Conservation (phyloP, 2,329 filamentous ascomycete species). For the Chlorencoelia australis region DNA sequence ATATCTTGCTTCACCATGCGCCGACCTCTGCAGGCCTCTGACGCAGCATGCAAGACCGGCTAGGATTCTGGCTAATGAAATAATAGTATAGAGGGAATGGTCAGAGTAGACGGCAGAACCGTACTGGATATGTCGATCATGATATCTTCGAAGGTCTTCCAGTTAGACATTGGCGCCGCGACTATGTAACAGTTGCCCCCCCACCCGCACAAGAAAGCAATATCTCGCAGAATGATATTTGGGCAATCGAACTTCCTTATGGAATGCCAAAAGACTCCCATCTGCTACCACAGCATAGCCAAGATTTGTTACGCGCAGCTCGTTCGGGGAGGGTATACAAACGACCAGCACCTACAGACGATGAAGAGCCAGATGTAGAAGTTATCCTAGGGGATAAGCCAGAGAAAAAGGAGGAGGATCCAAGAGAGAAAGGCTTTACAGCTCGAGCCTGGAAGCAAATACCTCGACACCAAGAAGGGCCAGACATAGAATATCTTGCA, state of each 20-base stretch:
- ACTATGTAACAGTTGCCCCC: conserved; percentile 58
- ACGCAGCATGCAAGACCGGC: no score
- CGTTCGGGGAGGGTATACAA: conserved; percentile 70
- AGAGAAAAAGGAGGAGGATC: conserved; percentile 49
- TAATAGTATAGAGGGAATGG: conserved; percentile 20
- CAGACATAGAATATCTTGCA: conserved; percentile 44
- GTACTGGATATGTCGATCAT: conserved; percentile 38
- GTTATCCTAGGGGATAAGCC: conserved; percentile 36
- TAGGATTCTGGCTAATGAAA: no score
- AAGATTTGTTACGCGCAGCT: conserved; percentile 72
- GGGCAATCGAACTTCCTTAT: conserved; percentile 64
- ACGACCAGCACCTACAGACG: conserved; percentile 51
- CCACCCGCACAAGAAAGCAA: conserved; percentile 52
- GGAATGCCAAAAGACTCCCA: conserved; percentile 81
- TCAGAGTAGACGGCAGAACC: conserved; percentile 23
- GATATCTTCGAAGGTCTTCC: conserved; percentile 51
- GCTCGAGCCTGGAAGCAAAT: conserved; percentile 53
- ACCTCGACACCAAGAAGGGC: conserved; percentile 45
- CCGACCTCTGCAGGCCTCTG: no score
- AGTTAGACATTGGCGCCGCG: conserved; percentile 80
- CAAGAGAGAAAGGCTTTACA: conserved; percentile 39
- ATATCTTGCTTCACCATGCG: no score
- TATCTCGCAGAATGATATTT: conserved; percentile 52
- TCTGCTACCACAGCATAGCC: conserved; percentile 66
- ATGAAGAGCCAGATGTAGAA: conserved; percentile 47